phyloP scores from a whole-genome alignment of 2,329 filamentous ascomycete species.

The Talaromyces sp. region DNA sequence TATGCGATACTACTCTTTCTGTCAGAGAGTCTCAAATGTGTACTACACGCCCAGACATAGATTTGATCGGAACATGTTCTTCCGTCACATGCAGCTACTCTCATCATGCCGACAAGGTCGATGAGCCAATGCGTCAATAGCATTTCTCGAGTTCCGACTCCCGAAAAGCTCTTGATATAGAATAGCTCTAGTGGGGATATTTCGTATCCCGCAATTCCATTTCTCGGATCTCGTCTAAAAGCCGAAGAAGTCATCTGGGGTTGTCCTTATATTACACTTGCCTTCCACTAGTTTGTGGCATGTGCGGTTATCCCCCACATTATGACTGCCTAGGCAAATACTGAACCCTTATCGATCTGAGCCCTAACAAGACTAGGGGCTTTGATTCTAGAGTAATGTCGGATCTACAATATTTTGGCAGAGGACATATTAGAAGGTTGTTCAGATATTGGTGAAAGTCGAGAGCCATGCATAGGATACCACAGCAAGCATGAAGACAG shows the following conservation, averaged over 20 bases:
- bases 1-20: not conserved
- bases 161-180: not conserved
- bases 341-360: not conserved
- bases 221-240: not conserved
- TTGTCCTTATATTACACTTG: not conserved
- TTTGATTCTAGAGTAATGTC: not conserved
- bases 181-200: not conserved
- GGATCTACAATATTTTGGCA: not conserved
- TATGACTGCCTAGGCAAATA: not conserved
- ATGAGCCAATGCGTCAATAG: not conserved
- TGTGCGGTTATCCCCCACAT: not conserved
- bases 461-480: not conserved
- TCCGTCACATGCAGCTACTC: not conserved
- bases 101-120: not conserved
- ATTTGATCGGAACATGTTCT: not conserved
- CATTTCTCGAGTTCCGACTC: not conserved
- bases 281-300: not conserved
- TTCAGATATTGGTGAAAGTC: not conserved
- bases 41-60: not conserved
- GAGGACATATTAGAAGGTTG: not conserved
- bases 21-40: not conserved
- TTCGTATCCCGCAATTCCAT: not conserved
- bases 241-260: not conserved
- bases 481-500: not conserved
- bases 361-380: not conserved